Percentiles rank a stretch among this genome's conserved stretches.
These are phyloP conservation scores for Chalciporus sphaerocephalus DNA, from an alignment of 768 basidiomycete genomes.

Conservation along the genomic window DNA sequence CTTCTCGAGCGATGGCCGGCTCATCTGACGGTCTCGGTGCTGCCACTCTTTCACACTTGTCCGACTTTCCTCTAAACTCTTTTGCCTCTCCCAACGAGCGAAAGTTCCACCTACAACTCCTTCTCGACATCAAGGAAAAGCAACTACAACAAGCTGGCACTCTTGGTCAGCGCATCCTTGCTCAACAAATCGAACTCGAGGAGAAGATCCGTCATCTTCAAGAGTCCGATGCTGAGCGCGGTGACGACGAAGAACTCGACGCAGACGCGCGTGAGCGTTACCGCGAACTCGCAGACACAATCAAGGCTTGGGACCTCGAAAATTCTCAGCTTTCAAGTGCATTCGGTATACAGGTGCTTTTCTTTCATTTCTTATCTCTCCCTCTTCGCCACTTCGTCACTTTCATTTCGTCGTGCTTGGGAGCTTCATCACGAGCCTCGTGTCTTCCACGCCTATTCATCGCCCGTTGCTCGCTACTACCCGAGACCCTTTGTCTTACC, in stretches of 20 bases:
- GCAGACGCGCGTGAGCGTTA: slow-evolving; percentile 67
- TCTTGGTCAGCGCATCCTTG: slow-evolving; percentile 89
- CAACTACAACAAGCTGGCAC: slow-evolving; percentile 90
- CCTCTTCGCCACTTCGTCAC: not conserved
- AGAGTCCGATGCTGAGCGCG: slow-evolving; percentile 60
- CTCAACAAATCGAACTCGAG: slow-evolving; percentile 91
- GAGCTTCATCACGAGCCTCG: slow-evolving; percentile 14
- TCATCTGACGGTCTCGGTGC: slow-evolving; percentile 35
- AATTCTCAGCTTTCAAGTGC: slow-evolving; percentile 71
- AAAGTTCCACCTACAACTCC: slow-evolving; percentile 57
- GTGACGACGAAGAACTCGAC: slow-evolving; percentile 61
- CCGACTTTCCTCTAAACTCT: slow-evolving; percentile 39
- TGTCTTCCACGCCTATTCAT: slow-evolving; percentile 10
- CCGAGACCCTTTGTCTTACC: not conserved
- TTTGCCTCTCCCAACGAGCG: slow-evolving; percentile 55
- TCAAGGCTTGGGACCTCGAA: slow-evolving; percentile 74
- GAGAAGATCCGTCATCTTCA: slow-evolving; percentile 80
- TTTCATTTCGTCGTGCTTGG: slow-evolving; percentile 7
- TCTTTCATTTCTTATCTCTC: slow-evolving; percentile 1
- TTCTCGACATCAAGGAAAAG: slow-evolving; percentile 87
- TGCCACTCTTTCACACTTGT: slow-evolving; percentile 32
- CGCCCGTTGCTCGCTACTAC: not conserved
- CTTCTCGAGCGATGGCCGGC: slow-evolving; percentile 37
- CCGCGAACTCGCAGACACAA: slow-evolving; percentile 69
- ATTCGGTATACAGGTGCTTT: slow-evolving; percentile 61